Conservation (phyloP, 306 rosid genomes). For the Lablab purpureus region DNA sequence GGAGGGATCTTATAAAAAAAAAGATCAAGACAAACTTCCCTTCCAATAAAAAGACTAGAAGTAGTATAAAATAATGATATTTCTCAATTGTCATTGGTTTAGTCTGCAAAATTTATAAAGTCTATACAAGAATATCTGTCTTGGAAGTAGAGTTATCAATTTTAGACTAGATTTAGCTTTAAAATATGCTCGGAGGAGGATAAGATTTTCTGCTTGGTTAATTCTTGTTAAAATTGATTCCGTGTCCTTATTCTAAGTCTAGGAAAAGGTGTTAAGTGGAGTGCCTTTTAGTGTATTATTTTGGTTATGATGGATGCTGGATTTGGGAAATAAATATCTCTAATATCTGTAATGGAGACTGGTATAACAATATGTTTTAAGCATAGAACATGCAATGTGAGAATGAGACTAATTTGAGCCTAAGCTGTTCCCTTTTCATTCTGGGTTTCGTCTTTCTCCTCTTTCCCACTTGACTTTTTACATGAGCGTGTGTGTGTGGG, state of each 20-base stretch:
- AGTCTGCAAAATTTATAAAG: not conserved
- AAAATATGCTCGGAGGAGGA: slow-evolving; percentile 24
- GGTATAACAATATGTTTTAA: slow-evolving; percentile 29
- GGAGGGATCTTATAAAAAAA: not conserved
- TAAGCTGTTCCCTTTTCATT: slow-evolving; percentile 21
- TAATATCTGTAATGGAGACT: slow-evolving; percentile 2
- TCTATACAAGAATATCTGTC: not conserved
- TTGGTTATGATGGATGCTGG: slow-evolving; percentile 1
- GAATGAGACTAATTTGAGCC: slow-evolving; percentile 35
- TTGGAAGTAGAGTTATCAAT: slow-evolving; percentile 16
- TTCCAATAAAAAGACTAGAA: not conserved
- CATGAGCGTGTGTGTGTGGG: slow-evolving; percentile 36
- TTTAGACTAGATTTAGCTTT: slow-evolving; percentile 13
- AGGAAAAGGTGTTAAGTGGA: slow-evolving; percentile 34
- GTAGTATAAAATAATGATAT: not conserved
- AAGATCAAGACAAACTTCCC: not conserved
- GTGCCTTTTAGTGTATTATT: not conserved
- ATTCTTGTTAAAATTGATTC: slow-evolving; percentile 23
- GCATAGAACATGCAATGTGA: slow-evolving; percentile 24
- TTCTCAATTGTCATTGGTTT: not conserved
- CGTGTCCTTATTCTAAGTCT: slow-evolving; percentile 5
- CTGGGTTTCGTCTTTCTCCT: slow-evolving; percentile 35
- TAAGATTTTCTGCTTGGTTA: slow-evolving; percentile 3
- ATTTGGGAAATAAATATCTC: slow-evolving; percentile 18
- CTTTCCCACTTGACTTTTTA: slow-evolving; percentile 20